Base-by-base conservation (phyloP, 2,329 filamentous ascomycete genomes). In the Ophiobolus disseminans region DNA sequence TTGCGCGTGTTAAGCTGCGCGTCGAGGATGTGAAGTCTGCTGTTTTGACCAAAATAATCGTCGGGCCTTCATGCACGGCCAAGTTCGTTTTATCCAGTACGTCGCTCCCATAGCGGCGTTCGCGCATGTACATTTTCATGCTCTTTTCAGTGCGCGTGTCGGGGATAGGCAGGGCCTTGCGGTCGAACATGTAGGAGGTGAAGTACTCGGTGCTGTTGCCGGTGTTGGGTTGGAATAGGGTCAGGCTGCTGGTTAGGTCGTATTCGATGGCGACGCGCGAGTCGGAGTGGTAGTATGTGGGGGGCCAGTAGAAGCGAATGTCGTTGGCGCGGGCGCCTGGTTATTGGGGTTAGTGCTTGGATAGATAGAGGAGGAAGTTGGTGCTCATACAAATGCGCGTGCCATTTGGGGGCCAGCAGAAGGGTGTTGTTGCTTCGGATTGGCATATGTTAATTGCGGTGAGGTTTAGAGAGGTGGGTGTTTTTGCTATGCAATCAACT, bases 401-500 rank as follows among this genome's bases (percentile, higher is more conserved):
- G 25, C 55, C 51, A 19, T 62, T 60, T 1, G 49, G 57, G 3
- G 60, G 58, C 40, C 44, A 63, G 49, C 58, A 63, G 38, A 50
- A 58, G 16, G 53, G 39, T n/a, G 50, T 54, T 4, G 49, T 43
- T 9, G 48, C 48, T 19, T 34, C 46, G 22, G 17, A 17, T 47
- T 63, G 58, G 28, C 58, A 62, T 35, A 25, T 36, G 46, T 28
- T 9, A 30, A 58, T 16, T 17, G 44, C 5, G 17, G 42, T 20
- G n/a, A 43, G 17, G 16, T 34, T 44, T 11, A 40, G 32, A 7
- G 42, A 45, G 2, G 48, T 25, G 20, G 23, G 21, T 2, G 42
- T 35, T 23, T 9, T 6, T 5, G 38, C 35, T 2, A 45, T 30
- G 32, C 54, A 60, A 13, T 51, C 44, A 17, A 20, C 54, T 57